Conservation (phyloP, 495 filamentous ascomycete species). For the Daldinia caldariorum region DNA sequence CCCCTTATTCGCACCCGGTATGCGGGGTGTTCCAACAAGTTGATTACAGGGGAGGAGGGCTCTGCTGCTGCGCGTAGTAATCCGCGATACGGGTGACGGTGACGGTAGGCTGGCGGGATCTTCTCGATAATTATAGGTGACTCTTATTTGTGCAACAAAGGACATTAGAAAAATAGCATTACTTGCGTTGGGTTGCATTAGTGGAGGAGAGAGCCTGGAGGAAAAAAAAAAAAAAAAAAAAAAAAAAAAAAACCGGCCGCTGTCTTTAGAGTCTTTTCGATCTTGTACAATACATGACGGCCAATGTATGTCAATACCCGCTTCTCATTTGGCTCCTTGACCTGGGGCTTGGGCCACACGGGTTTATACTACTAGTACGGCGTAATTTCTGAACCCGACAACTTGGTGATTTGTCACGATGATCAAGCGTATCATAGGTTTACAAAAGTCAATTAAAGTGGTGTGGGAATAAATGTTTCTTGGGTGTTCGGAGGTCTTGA, state of each 20-base stretch:
- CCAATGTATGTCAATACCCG: slow-evolving; percentile 1
- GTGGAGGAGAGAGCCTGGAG: neutral
- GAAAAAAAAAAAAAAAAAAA: no score
- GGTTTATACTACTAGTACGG: slow-evolving; percentile 33
- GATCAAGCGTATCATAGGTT: slow-evolving; percentile 24
- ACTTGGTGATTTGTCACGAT: slow-evolving; percentile 28
- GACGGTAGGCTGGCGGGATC: slow-evolving; percentile 5
- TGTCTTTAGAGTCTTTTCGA: neutral
- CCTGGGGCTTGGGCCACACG: slow-evolving; percentile 23
- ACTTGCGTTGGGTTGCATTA: slow-evolving; percentile 10
- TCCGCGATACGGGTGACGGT: slow-evolving; percentile 31
- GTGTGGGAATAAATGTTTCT: slow-evolving; percentile 12
- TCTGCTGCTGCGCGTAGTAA: slow-evolving; percentile 42
- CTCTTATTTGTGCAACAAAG: slow-evolving; percentile 25
- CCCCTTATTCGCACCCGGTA: slow-evolving; percentile 24
- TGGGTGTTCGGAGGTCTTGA: slow-evolving; percentile 25
- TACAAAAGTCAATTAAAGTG: neutral
- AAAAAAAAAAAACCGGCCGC: neutral
- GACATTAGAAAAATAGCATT: slow-evolving; percentile 2
- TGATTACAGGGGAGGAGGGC: slow-evolving; percentile 14
- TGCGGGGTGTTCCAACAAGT: slow-evolving; percentile 40
- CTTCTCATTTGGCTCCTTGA: slow-evolving; percentile 8
- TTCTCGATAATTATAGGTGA: slow-evolving; percentile 9
- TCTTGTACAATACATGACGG: neutral
- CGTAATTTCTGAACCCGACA: slow-evolving; percentile 34